Evolutionary conservation across 176 grass and related monocot species (phyloP).

Genomic region (Poa annua): DNA sequence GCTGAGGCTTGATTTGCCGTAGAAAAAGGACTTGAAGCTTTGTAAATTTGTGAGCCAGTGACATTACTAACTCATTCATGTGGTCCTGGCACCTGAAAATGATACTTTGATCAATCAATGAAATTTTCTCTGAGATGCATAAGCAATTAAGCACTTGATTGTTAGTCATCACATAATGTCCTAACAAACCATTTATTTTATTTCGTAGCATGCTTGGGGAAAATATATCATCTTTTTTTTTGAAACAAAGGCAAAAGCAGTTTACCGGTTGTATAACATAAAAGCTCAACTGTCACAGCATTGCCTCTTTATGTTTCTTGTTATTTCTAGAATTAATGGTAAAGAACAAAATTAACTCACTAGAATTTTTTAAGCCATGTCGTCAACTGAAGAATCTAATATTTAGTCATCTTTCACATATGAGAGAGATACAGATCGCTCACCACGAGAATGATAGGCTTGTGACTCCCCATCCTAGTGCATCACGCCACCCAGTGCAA

Average conservation of each 20-base stretch:
- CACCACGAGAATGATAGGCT: slow-evolving; percentile 81
- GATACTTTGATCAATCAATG: slow-evolving; percentile 7
- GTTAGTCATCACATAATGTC: neutral
- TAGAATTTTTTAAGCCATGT: neutral
- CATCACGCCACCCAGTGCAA: slow-evolving; percentile 89
- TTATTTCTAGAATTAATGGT: neutral
- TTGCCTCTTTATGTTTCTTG: neutral
- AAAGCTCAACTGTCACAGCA: neutral
- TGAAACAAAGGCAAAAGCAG: too few relatives aligned
- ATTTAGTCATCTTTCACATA: neutral
- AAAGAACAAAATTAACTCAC: too few relatives aligned
- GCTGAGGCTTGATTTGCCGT: slow-evolving; percentile 78
- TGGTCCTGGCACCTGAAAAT: slow-evolving; percentile 76
- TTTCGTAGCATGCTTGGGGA: neutral
- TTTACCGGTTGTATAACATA: neutral
- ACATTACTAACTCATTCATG: slow-evolving; percentile 75
- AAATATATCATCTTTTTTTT: neutral
- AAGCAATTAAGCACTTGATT: neutral
- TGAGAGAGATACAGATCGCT: neutral
- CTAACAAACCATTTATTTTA: neutral
- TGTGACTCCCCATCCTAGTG: slow-evolving; percentile 65
- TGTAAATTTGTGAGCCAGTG: slow-evolving; percentile 68
- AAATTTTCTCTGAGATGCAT: neutral
- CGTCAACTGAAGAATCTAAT: neutral
- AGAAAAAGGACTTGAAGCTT: slow-evolving; percentile 71